These are phyloP conservation scores for Moesziomyces parantarcticus DNA, from an alignment of 1,284 basidiomycete genomes.

Conservation along the genomic window DNA sequence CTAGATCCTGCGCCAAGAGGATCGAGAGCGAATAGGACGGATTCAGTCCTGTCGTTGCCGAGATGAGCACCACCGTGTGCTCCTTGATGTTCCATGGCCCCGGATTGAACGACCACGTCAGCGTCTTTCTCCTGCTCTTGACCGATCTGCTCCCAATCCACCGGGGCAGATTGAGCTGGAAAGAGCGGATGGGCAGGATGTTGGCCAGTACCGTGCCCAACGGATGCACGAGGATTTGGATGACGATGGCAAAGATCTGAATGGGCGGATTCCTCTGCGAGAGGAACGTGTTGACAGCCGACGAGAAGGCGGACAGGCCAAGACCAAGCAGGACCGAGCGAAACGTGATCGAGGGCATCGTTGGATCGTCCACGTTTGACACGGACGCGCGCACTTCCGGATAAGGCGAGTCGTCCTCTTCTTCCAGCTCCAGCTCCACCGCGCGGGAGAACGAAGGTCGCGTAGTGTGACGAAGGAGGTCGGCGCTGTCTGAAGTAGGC, in stretches of 20 bases:
- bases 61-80: constrained; percentile 55
- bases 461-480: constrained; percentile 15
- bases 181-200: constrained; percentile 43
- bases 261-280: constrained; percentile 59
- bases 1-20: constrained; percentile 65
- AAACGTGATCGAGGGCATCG: constrained; percentile 59
- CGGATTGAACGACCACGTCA: constrained; percentile 51
- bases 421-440: constrained; percentile 42
- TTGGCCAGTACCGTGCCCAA: constrained; percentile 48
- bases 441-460: constrained; percentile 14
- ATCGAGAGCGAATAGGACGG: constrained; percentile 73
- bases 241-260: constrained; percentile 49
- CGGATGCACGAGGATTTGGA: constrained; percentile 56
- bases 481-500: constrained; percentile 23
- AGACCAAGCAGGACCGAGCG: constrained; percentile 57
- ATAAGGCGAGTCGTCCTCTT: constrained; percentile 61
- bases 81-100: constrained; percentile 65
- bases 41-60: constrained; percentile 42
- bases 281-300: constrained; percentile 58
- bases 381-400: constrained; percentile 62
- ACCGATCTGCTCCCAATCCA: not conserved
- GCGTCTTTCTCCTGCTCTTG: constrained; percentile 2
- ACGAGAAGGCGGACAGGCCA: constrained; percentile 46
- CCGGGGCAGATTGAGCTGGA: constrained; percentile 22
- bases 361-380: constrained; percentile 60